Evolutionary conservation across 495 filamentous ascomycete genomes (phyloP).

Genomic region (Neurospora pannonica): DNA sequence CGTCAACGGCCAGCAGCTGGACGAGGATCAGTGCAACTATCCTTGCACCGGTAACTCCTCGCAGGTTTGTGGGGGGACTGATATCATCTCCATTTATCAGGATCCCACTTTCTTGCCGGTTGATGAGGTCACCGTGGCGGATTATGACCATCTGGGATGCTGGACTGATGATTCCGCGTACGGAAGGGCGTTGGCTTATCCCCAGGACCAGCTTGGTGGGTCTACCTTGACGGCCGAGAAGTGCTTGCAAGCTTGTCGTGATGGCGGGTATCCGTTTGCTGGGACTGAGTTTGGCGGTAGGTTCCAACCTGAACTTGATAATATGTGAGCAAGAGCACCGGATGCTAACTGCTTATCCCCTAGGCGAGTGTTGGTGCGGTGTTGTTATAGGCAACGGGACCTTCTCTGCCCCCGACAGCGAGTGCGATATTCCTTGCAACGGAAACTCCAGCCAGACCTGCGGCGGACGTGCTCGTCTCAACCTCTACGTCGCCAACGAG

Average conservation of each 20-base stretch:
- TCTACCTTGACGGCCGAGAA: slow-evolving; percentile 31
- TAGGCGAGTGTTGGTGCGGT: slow-evolving; percentile 36
- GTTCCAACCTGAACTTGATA: too few relatives aligned
- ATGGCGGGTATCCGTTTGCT: slow-evolving; percentile 39
- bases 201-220: slow-evolving; percentile 27
- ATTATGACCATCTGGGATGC: slow-evolving; percentile 46
- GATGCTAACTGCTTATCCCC: slow-evolving; percentile 9
- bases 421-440: slow-evolving; percentile 40
- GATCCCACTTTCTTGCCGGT: slow-evolving; percentile 42
- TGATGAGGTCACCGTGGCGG: slow-evolving; percentile 27
- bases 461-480: slow-evolving; percentile 35
- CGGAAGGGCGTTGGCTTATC: slow-evolving; percentile 42
- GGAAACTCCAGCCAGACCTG: slow-evolving; percentile 37
- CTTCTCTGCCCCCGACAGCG: slow-evolving; percentile 20
- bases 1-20: slow-evolving; percentile 22
- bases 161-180: slow-evolving; percentile 40
- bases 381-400: slow-evolving; percentile 41
- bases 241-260: slow-evolving; percentile 39
- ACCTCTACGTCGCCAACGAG: slow-evolving; percentile 35
- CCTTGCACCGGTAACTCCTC: slow-evolving; percentile 37
- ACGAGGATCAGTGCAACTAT: slow-evolving; percentile 32
- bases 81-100: slow-evolving; percentile 39
- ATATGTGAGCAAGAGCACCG: background rate
- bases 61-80: slow-evolving; percentile 39
- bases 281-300: slow-evolving; percentile 41